A percentile compares a stretch with the other conserved stretches of the same genome.
Evolutionary conservation across 177 flowering plant genomes (phyloP).

Genomic region (Telopea speciosissima): DNA sequence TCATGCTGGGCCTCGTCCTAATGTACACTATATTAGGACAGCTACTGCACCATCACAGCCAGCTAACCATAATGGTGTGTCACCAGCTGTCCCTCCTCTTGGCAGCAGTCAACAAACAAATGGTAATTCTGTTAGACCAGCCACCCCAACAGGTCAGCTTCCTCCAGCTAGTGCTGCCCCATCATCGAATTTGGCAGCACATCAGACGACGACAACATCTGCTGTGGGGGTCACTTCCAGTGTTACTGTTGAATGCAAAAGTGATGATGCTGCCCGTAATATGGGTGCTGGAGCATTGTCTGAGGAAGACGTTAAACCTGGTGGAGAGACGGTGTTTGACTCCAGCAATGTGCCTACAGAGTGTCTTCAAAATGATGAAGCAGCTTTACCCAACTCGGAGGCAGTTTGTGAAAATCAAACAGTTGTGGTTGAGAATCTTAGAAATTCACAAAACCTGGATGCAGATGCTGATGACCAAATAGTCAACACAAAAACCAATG

Average conservation of each 20-base stretch:
- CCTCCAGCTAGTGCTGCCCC: conserved; percentile 11
- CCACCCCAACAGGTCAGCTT: conserved; percentile 6
- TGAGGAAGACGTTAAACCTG: conserved; percentile 12
- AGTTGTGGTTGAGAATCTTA: conserved; percentile 6
- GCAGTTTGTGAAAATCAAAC: conserved; percentile 8
- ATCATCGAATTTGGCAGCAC: conserved; percentile 12
- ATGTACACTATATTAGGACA: conserved; percentile 41
- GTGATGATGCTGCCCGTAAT: neutral
- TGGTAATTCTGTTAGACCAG: conserved; percentile 18
- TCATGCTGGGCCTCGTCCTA: conserved; percentile 29
- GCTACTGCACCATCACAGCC: conserved; percentile 19
- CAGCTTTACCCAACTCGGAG: conserved; percentile 12
- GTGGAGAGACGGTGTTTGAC: conserved; percentile 15
- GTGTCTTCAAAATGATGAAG: conserved; percentile 12
- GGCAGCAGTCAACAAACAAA: conserved; percentile 9
- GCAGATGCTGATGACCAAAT: conserved; percentile 10
- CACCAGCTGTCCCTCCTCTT: conserved; percentile 14
- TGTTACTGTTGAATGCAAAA: neutral
- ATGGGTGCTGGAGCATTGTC: neutral
- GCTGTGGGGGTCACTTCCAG: neutral
- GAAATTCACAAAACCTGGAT: conserved; percentile 4
- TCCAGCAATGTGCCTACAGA: conserved; percentile 8
- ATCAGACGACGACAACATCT: conserved; percentile 7
- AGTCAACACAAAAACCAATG: conserved; percentile 5
- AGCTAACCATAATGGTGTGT: conserved; percentile 8